Base-by-base conservation (phyloP, 768 basidiomycete species). In the Coprinopsis strossmayeri region DNA sequence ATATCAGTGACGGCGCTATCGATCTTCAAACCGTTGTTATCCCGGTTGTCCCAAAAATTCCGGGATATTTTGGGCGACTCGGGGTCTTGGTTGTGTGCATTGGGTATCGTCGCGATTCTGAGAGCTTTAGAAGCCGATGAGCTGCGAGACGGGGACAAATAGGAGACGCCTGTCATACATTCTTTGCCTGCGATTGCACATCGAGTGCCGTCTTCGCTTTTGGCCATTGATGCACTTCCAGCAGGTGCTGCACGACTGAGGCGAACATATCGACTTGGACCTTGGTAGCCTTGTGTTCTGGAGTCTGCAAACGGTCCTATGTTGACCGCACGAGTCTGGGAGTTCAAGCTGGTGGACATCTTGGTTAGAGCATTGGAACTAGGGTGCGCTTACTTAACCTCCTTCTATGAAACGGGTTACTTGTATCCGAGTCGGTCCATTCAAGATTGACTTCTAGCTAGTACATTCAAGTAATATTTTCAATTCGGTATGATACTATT, bases 11-110 rank as follows among this genome's bases (percentile, higher is more conserved):
- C 82, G 0, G 82, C 76, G 58, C 84, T 83, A 46, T 90, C 87
- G 17, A 85, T 79, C 64, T 89, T 90, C 48, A 91, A 66, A 0
- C 84, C 85, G 47, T 79, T 87, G 0, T 80, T 78, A 7, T 81
- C 83, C 88, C 88, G 90, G 0, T 80, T 78, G 7, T 81, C 83
- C 88, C 88, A 91, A 40, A 87, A 68, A 58, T 90, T 90, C 41
- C 82, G 76, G 11, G 84, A 83, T 5, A 74, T 72, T 48, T 89
- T 87, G n/a, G 87, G 75, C 30, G 66, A 73, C 59, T 74, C 84
- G 55, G 76, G 75, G 5, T 81, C 81, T 7, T 61, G 56, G 48
- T 58, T n/a, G n/a, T n/a, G n/a, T n/a, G n/a, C n/a, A n/a, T n/a
- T 38, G 10, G 18, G 11, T 5, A 88, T 58, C 34, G 78, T 77